Evolutionary conservation across 768 basidiomycete genomes (phyloP).

Genomic region (Pleurotus eryngii): DNA sequence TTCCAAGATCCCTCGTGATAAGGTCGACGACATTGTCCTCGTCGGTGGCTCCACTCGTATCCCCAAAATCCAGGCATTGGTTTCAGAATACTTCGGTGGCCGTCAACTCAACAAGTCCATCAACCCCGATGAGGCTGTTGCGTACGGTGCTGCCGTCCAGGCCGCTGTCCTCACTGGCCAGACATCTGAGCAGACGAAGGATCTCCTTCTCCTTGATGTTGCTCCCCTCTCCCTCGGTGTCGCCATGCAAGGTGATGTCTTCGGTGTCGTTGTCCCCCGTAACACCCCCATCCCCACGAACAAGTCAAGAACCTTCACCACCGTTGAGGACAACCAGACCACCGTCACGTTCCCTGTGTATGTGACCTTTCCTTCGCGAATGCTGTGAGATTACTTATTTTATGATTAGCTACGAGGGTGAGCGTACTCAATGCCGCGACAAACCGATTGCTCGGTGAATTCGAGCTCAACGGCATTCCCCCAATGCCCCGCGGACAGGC

Average conservation of each 20-base stretch:
- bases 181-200: constrained; percentile 97
- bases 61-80: constrained; percentile 94
- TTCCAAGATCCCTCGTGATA: constrained; percentile 94
- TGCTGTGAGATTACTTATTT: constrained; percentile 8
- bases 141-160: constrained; percentile 98
- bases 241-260: constrained; percentile 99
- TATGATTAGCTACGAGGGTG: constrained; percentile 83
- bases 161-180: constrained; percentile 97
- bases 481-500: constrained; percentile 99
- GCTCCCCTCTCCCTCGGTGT: constrained; percentile 91
- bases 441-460: constrained; percentile 99
- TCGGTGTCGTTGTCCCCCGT: constrained; percentile 98
- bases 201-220: constrained; percentile 93
- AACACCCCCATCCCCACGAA: constrained; percentile 99
- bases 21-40: constrained; percentile 98
- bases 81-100: constrained; percentile 98
- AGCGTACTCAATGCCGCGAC: constrained; percentile 99
- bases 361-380: constrained; percentile 19
- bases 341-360: constrained; percentile 99
- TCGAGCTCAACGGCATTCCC: constrained; percentile 98
- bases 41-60: constrained; percentile 99
- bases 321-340: constrained; percentile 99
- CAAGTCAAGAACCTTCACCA: constrained; percentile 98
- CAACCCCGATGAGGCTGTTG: constrained; percentile 99
- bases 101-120: constrained; percentile 99